Evolutionary conservation across 257 asterid genomes (phyloP).

Genomic region (Solanum pimpinellifolium): DNA sequence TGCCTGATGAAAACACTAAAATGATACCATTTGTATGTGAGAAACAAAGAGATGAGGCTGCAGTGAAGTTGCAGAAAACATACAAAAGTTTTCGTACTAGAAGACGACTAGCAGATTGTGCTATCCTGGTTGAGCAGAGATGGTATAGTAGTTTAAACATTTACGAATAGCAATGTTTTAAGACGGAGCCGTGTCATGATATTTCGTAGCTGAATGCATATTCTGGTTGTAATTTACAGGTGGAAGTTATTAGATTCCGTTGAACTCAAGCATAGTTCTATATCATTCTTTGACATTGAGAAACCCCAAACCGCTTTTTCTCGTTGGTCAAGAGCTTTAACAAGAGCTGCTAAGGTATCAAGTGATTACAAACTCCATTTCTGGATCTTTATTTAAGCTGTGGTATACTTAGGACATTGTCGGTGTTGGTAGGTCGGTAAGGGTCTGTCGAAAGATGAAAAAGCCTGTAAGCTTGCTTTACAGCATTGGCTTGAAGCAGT

Average conservation of each 20-base stretch:
- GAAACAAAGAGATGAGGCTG: slow-evolving; percentile 38
- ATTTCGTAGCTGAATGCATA: not conserved
- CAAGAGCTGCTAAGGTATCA: slow-evolving; percentile 24
- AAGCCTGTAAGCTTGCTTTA: slow-evolving; percentile 74
- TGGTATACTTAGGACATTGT: not conserved
- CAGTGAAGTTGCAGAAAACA: slow-evolving; percentile 67
- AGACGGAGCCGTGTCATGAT: not conserved
- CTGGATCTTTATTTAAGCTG: not conserved
- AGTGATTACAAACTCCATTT: not conserved
- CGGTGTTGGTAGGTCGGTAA: slow-evolving; percentile 49
- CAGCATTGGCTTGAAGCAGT: slow-evolving; percentile 97
- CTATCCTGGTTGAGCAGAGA: slow-evolving; percentile 78
- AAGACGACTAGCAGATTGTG: slow-evolving; percentile 81
- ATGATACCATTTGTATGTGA: not conserved
- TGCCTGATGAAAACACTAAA: not conserved
- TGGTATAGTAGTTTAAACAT: slow-evolving; percentile 26
- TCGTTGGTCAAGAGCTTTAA: slow-evolving; percentile 32
- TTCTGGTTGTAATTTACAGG: slow-evolving; percentile 26
- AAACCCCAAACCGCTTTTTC: slow-evolving; percentile 23
- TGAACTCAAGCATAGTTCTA: slow-evolving; percentile 48
- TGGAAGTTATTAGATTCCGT: slow-evolving; percentile 84
- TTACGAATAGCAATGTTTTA: not conserved
- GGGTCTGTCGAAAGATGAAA: slow-evolving; percentile 68
- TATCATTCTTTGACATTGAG: slow-evolving; percentile 26
- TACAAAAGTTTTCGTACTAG: slow-evolving; percentile 78